phyloP scores from a whole-genome alignment of 352 stramenopile species.

The Globisporangium viniferum region DNA sequence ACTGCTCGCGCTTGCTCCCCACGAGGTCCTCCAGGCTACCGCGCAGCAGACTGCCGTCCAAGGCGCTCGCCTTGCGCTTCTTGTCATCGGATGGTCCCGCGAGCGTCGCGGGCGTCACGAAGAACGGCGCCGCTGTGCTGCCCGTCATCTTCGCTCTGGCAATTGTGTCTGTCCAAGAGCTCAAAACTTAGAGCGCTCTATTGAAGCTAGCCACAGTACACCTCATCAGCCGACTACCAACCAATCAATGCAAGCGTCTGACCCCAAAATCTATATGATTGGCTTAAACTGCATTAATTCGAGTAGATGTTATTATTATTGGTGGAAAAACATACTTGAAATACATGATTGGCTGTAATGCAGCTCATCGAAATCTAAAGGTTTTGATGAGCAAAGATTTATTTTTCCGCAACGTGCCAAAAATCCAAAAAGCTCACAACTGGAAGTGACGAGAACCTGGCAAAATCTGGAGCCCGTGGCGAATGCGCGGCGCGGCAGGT shows the following conservation, averaged over 20 bases:
- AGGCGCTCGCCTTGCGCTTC: conserved; percentile 30
- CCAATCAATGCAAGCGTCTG: conserved; percentile 1
- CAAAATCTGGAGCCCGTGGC: conserved; percentile 22
- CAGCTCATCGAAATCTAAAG: not conserved
- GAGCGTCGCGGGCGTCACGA: conserved; percentile 35
- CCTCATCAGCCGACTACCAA: not conserved
- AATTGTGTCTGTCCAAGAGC: not conserved
- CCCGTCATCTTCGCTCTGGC: conserved; percentile 43
- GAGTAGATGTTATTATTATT: not conserved
- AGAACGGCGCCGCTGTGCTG: conserved; percentile 31
- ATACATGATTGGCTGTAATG: conserved; percentile 31
- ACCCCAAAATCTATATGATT: conserved; percentile 10
- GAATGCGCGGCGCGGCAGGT: conserved; percentile 8
- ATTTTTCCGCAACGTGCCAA: not conserved
- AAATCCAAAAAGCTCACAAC: conserved; percentile 23
- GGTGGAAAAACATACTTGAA: conserved; percentile 1
- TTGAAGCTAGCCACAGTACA: not conserved
- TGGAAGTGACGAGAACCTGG: conserved; percentile 62
- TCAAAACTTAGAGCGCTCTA: not conserved
- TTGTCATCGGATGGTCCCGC: conserved; percentile 1
- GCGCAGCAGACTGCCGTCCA: conserved; percentile 22
- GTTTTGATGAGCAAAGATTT: no score
- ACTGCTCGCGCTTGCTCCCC: conserved; percentile 27
- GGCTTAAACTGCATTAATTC: not conserved
- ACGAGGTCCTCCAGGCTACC: conserved; percentile 40